Base-by-base conservation (phyloP, 2,329 filamentous ascomycete genomes). In the Fusarium beomiforme region DNA sequence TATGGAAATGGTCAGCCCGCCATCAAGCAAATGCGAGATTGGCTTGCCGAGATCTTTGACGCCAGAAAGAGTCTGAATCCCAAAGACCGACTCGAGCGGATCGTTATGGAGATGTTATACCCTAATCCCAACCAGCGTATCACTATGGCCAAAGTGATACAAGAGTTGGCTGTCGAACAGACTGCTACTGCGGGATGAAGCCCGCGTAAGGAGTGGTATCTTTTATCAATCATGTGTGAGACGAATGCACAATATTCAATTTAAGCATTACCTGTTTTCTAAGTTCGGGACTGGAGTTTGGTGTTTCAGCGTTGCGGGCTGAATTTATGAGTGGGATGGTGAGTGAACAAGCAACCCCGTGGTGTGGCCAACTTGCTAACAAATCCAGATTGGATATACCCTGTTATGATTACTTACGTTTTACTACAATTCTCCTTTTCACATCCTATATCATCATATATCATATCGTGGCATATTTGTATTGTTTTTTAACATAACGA, bases 31-130 rank as follows among this genome's bases (percentile, higher is more conserved):
- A 89, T 90, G 88, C 84, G 85, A 59, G 81, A 83, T 60, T 90
- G 88, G 88, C 81, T 90, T 46, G 79, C 76, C 41, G 87, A 89
- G 78, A 81, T 90, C 43, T 82, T 81, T 44, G 83, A 85, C 46
- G 85, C 85, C 21, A 81, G 85, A 68, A 80, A 81, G 62, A 80
- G 76, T 41, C 83, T 89, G 5, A 82, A 85, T 73, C 67, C 75
- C 10, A 79, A 81, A 26, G 86, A 89, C 73, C 81, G 80, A 50
- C 77, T 89, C 39, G 87, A 89, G 78, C 79, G 82, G 19, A 77
- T 89, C 13, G 83, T 89, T 19, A 79, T 80, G 61, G 85, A 87
- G 37, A 90, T 89, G 88, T 72, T 90, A 64, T 81, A 81, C 10
- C 84, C 86, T 6, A 84, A 86, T 58, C 86, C 83, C 13, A 78